These are phyloP conservation scores for Paragyromitra xinjiangensis DNA, from an alignment of 495 filamentous ascomycete genomes.

Conservation along the genomic window DNA sequence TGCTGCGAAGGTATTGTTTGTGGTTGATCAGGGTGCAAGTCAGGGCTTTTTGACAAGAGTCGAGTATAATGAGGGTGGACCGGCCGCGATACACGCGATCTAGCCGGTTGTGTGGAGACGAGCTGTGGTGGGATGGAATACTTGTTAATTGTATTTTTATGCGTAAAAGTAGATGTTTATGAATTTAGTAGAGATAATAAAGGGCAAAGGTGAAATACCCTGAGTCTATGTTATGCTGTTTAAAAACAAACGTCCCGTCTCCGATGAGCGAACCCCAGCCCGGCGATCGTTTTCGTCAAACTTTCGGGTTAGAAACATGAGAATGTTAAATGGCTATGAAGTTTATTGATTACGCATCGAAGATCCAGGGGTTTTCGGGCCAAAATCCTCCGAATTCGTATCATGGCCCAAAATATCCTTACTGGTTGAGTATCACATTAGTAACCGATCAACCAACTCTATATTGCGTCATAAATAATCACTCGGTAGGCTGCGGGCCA, in stretches of 20 bases:
- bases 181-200: background rate
- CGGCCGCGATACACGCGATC: conserved; percentile 69
- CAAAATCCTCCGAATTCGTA: no score
- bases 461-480: no score
- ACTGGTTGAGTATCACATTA: no score
- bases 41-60: conserved; percentile 77
- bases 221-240: background rate
- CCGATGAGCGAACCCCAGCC: no score
- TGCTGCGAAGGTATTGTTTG: conserved; percentile 62
- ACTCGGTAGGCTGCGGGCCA: no score
- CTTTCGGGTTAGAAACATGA: no score
- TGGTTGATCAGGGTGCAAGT: conserved; percentile 73
- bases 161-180: conserved; percentile 7
- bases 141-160: conserved; percentile 34
- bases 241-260: background rate
- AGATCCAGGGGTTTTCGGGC: no score
- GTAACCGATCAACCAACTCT: no score
- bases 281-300: no score
- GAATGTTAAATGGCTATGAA: no score
- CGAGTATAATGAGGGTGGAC: conserved; percentile 82
- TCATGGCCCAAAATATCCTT: no score
- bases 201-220: background rate
- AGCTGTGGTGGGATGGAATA: background rate
- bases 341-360: no score
- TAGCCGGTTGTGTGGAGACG: background rate